Base-by-base conservation (phyloP, 2,329 filamentous ascomycete species). In the Arthrobotrys pseudoclavata region DNA sequence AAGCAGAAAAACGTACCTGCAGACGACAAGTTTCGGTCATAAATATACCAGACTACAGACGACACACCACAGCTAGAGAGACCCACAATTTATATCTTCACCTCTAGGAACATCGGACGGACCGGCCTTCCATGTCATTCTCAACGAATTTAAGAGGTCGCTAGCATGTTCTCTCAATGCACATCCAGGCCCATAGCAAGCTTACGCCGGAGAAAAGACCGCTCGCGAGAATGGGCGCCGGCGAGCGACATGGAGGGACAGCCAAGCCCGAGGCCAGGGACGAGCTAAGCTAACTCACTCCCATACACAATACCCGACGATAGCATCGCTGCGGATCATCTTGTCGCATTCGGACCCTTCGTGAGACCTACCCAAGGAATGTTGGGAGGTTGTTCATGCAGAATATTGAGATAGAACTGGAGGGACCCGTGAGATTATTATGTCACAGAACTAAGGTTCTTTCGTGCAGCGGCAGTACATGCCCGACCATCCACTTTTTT, bases 401-500 rank as follows among this genome's bases (percentile, higher is more conserved):
- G 15, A 37, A 12, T 12, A 10, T 7, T 9, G 26, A 10, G 0
- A 18, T 42, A n/a, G 37, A 29, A 29, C n/a, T 37, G n/a, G 37
- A 37, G 4, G 18, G 13, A n/a, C 15, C 24, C 9, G 53, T 18
- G 47, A 29, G 40, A 37, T 47, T 22, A 31, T 34, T 26, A 12
- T 37, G 29, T 52, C 60, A 31, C 40, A 12, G 60, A 42, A 15
- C 18, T 57, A 75, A 67, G 47, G 70, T 75, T 74, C 47, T 50
- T 24, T 45, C 22, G 18, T 13, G 7, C 37, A 34, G n/a, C 29
- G 47, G 62, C 29, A 13, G 45, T 22, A 15, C 22, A 50, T 18
- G 69, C 68, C 40, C 50, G 20, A 64, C 71, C 66, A 70, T 53
- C 71, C 71, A 76, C 71, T 76, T 76, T 76, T 62, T 52, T 24